Evolutionary conservation across 2,329 filamentous ascomycete species (phyloP), one percentile per base, ranked within the genome.

Genomic region (Dactylella cylindrospora): DNA sequence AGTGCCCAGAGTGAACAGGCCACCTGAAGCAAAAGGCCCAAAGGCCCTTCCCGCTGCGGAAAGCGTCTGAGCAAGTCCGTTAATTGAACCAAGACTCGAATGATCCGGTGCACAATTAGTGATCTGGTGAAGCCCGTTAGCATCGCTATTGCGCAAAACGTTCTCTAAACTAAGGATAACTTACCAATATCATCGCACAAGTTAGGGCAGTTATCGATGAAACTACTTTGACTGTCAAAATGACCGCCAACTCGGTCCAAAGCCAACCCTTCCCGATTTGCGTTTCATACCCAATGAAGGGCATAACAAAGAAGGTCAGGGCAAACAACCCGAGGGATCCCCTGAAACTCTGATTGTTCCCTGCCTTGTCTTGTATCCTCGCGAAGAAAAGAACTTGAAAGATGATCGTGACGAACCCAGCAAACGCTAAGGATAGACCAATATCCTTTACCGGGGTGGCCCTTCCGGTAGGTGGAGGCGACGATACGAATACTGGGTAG

Each of bases 21-120:
- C 84, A 0, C 93, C 93, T 0, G 90, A 93, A 0, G 95, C 76
- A 66, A 97, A 90, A 0, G 93, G 93, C 0, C 93, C 93, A 0
- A 89, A 80, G 35, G 90, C 90, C 60, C 93, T 84, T 6, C 93
- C 93, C 0, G 88, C 88, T 0, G 93, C 93, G 0, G 89, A 95
- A 0, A 98, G 81, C 0, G 90, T 95, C 73, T 98, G 93, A 0
- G 93, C 93, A 25, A 97, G 80, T 7, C 93, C 93, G 70, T 98
- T 96, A 20, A 98, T 78, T 0, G 88, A 90, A 2, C 93, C 93
- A 0, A 98, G 80, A 0, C 88, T 90, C 3, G 86, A 84, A 72
- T 91, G 82, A 5, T 90, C 89, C 0, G 90, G 88, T 0, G 90
- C 88, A 0, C 88, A 94, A 69, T 98, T 98, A 29, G 90, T 97